Evolutionary conservation across 768 basidiomycete species (phyloP), one percentile per base, ranked within the genome.

Genomic region (Antrodiella citrinella): DNA sequence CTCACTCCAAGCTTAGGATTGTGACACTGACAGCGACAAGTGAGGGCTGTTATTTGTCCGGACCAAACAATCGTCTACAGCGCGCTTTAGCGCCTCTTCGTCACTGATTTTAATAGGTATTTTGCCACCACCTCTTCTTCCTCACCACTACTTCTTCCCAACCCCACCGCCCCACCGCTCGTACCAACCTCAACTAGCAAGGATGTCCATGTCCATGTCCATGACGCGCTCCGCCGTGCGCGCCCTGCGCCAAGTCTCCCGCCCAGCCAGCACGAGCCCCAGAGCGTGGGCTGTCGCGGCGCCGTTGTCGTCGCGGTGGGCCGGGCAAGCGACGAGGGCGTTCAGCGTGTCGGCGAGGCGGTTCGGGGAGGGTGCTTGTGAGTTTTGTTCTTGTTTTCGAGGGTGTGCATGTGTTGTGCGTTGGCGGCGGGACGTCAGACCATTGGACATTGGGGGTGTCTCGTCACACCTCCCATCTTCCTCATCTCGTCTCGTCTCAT

Each of bases 171-270:
- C 35, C 41, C 19, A 25, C 13, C 48, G 18, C 26, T 26, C 25
- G 38, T 18, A 21, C 10, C 44, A 15, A 10, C 52, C 43, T 10
- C 43, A 10, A 21, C 10, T 12, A 44, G n/a, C n/a, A n/a, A n/a
- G n/a, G n/a, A 20, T 47, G 9, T 47, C 45, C 43, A 11, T 10
- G 15, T 50, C 24, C 20, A 42, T 22, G 47, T 52, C 20, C 21
- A 21, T 22, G 50, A 58, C 54, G 20, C 86, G 86, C 84, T 84
- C 83, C 67, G 72, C 77, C 48, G 55, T 81, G 45, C 81, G 82
- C 65, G 67, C 72, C 56, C 72, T 86, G 51, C 79, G 83, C 61
- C 78, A 80, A 54, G 63, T 80, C 26, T 62, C 78, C 25, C 65
- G 72, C 43, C 60, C 69, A 9, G 74, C 77, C 7, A 15, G 30